Conservation (phyloP, 1,284 basidiomycete species). For the Heterobasidion parviporum region DNA sequence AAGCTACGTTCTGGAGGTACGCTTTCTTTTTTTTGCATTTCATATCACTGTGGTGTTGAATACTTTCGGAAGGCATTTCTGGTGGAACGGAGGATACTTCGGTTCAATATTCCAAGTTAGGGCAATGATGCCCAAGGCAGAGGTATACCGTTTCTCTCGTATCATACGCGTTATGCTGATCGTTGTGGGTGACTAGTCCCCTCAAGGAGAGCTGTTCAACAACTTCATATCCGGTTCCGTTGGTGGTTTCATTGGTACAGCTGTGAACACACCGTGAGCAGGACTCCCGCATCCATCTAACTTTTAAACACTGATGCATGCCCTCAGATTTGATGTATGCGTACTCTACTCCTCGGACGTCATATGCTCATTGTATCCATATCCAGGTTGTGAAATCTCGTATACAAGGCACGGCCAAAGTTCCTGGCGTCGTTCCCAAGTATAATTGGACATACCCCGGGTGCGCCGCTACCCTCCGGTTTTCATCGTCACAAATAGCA, state of each 20-base stretch:
- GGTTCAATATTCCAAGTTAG: conserved; percentile 86
- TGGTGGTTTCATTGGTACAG: conserved; percentile 87
- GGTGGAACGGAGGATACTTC: conserved; percentile 94
- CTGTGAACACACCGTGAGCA: conserved; percentile 69
- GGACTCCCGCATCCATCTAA: not conserved
- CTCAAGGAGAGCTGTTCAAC: conserved; percentile 59
- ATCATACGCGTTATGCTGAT: not conserved
- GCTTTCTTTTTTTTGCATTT: conserved; percentile 7
- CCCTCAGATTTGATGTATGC: conserved; percentile 42
- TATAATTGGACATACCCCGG: conserved; percentile 94
- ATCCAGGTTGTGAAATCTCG: conserved; percentile 83
- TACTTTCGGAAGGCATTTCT: conserved; percentile 51
- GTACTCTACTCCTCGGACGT: conserved; percentile 10
- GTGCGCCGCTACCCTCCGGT: conserved; percentile 16
- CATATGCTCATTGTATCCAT: conserved; percentile 1
- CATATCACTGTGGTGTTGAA: not conserved
- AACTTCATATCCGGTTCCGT: conserved; percentile 88
- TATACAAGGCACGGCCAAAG: conserved; percentile 72
- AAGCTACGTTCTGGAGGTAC: conserved; percentile 91
- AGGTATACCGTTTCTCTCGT: conserved; percentile 35
- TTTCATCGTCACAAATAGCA: not conserved
- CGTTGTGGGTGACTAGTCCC: conserved; percentile 1
- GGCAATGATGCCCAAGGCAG: conserved; percentile 73
- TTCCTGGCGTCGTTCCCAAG: conserved; percentile 68
- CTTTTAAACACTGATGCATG: not conserved